A percentile compares a stretch with the other conserved stretches of the same genome.
phyloP scores from a whole-genome alignment of 768 basidiomycete species.

The Termitomyces heimii region DNA sequence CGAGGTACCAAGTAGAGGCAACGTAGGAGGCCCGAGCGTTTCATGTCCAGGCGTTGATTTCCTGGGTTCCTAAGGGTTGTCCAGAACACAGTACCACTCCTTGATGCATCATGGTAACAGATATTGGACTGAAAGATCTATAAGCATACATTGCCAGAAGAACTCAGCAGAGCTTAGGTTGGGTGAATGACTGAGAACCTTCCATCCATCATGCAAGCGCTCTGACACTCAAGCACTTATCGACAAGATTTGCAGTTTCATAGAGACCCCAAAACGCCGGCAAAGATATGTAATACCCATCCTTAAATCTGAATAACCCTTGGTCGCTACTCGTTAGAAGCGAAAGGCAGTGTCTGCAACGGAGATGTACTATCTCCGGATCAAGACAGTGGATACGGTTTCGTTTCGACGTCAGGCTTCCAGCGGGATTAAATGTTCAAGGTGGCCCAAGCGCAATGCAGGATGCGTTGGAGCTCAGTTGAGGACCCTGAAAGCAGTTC shows the following conservation, averaged over 20 bases:
- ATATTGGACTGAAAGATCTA: not conserved
- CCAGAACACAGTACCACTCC: not conserved
- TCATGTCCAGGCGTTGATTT: not conserved
- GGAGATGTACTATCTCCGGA: not conserved
- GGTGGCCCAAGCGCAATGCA: not conserved
- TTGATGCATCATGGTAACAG: not conserved
- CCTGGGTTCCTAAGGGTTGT: not conserved
- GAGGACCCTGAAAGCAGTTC: not conserved
- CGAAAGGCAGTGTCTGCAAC: not conserved
- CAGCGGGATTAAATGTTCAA: not conserved
- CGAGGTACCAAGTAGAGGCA: not conserved
- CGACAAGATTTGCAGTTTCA: not conserved
- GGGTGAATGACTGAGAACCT: not conserved
- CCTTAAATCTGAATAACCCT: not conserved
- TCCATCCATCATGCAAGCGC: not conserved
- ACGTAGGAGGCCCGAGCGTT: not conserved
- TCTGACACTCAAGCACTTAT: not conserved
- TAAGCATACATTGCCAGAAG: not conserved
- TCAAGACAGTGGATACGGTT: not conserved
- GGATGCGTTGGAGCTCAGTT: constrained; percentile 2
- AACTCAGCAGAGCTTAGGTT: not conserved
- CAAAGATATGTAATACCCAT: not conserved
- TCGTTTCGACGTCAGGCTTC: not conserved
- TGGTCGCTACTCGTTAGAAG: not conserved
- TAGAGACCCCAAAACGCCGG: not conserved